phyloP scores from a whole-genome alignment of 1,139 yeast species.

The Ashbya aceris region DNA sequence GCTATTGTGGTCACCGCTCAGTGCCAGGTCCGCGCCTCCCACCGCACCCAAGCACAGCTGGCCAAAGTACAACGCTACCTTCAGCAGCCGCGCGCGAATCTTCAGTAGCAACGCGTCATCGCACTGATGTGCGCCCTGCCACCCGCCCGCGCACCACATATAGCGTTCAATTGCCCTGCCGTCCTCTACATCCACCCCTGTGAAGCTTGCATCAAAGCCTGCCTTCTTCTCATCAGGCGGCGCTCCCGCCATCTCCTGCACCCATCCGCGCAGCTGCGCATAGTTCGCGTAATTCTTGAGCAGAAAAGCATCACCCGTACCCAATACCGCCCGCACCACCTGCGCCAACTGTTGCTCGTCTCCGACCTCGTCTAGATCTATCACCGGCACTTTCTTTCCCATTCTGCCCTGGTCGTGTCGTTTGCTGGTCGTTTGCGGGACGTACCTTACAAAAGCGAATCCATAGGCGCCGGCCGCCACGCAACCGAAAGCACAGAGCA shows the following conservation, averaged over 20 bases:
- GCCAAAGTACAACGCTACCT: conserved; percentile 19
- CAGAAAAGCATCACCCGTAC: conserved; percentile 21
- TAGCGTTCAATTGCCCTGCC: conserved; percentile 22
- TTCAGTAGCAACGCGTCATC: conserved; percentile 10
- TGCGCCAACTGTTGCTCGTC: conserved; percentile 20
- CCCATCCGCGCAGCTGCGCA: conserved; percentile 12
- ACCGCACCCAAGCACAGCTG: conserved; percentile 16
- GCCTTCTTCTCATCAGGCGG: conserved; percentile 11
- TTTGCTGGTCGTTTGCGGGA: no score
- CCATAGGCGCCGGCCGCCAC: neutral
- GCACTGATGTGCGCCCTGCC: conserved; percentile 11
- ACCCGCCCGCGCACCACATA: conserved; percentile 16
- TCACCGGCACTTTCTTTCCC: neutral
- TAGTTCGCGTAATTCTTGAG: conserved; percentile 26
- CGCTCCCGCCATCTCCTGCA: conserved; percentile 5
- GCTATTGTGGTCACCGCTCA: conserved; percentile 7
- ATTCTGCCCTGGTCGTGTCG: neutral
- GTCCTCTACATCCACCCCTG: conserved; percentile 17
- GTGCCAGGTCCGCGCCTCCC: conserved; percentile 3
- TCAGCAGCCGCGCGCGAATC: conserved; percentile 15
- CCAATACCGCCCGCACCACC: conserved; percentile 16
- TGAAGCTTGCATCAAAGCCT: conserved; percentile 24
- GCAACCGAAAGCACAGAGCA: neutral
- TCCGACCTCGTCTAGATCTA: conserved; percentile 19
- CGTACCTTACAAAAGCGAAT: neutral